These are phyloP conservation scores for Stylosanthes scabra DNA, from an alignment of 331 rosid species.

Conservation along the genomic window DNA sequence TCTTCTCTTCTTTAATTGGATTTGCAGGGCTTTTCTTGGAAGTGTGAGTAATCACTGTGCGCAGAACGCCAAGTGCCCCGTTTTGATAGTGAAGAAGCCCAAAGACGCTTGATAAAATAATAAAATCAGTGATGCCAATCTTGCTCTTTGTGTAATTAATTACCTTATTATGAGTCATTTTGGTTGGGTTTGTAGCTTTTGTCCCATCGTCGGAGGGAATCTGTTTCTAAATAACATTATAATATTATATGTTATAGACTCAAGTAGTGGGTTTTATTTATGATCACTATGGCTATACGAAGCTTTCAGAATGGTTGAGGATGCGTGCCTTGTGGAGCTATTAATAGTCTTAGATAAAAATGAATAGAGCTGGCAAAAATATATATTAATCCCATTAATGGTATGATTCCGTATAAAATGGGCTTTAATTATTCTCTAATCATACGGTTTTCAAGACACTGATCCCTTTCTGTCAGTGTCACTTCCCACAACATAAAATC, in stretches of 20 bases:
- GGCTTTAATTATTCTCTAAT: not conserved
- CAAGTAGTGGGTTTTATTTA: slow-evolving; percentile 5
- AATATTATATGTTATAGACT: not conserved
- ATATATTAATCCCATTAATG: too few species aligned
- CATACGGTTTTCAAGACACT: not conserved
- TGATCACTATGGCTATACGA: not conserved
- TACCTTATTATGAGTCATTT: slow-evolving; percentile 2
- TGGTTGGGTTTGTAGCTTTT: not conserved
- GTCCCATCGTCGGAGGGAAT: slow-evolving; percentile 14
- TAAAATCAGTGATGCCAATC: not conserved
- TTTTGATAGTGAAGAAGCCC: slow-evolving; percentile 88
- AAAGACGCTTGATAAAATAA: slow-evolving; percentile 6
- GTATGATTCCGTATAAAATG: not conserved
- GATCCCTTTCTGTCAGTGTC: not conserved
- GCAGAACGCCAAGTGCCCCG: slow-evolving; percentile 82
- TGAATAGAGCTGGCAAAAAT: not conserved
- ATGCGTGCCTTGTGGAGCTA: not conserved
- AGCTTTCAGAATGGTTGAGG: slow-evolving; percentile 1
- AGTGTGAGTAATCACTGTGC: slow-evolving; percentile 94
- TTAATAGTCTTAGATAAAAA: too few species aligned
- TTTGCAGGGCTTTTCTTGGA: slow-evolving; percentile 86
- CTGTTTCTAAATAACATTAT: not conserved
- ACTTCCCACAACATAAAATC: too few species aligned
- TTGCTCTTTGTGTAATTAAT: slow-evolving; percentile 8
- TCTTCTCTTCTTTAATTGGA: not conserved